Evolutionary conservation across 2,329 filamentous ascomycete species (phyloP).

Genomic region (Pleoardoris graminearum): DNA sequence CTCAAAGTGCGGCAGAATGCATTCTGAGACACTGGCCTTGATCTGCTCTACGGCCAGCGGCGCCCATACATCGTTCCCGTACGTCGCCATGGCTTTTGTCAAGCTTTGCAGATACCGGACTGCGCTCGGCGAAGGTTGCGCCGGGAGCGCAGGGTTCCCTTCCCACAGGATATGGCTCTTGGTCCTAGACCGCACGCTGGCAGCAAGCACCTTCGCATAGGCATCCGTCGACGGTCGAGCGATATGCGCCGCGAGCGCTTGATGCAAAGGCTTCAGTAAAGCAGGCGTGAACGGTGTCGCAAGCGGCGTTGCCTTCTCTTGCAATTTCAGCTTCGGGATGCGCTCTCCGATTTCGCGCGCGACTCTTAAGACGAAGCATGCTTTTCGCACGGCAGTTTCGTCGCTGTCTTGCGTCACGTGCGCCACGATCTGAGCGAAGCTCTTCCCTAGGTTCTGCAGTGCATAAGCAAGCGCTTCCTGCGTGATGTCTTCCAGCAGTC

Average conservation of each 20-base stretch:
- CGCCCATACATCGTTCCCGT: slow-evolving; percentile 82
- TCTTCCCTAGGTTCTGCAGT: slow-evolving; percentile 62
- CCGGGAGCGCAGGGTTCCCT: slow-evolving; percentile 71
- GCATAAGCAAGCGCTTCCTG: slow-evolving; percentile 60
- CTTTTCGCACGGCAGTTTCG: slow-evolving; percentile 47
- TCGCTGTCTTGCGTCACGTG: slow-evolving; percentile 50
- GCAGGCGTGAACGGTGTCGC: slow-evolving; percentile 46
- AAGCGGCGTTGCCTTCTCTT: slow-evolving; percentile 32
- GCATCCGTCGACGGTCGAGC: slow-evolving; percentile 52
- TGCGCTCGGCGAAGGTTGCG: slow-evolving; percentile 73
- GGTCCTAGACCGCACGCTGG: slow-evolving; percentile 54
- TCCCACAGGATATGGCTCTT: slow-evolving; percentile 77
- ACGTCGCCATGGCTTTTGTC: slow-evolving; percentile 66
- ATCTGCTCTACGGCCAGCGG: slow-evolving; percentile 64
- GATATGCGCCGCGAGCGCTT: slow-evolving; percentile 60
- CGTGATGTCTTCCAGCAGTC: slow-evolving; percentile 63
- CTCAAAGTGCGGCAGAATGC: slow-evolving; percentile 49
- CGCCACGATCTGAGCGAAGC: slow-evolving; percentile 57
- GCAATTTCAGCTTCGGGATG: slow-evolving; percentile 54
- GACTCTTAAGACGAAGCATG: slow-evolving; percentile 69
- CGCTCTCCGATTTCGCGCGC: slow-evolving; percentile 73
- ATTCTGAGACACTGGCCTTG: slow-evolving; percentile 60
- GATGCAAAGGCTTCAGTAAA: slow-evolving; percentile 67
- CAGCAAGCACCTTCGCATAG: slow-evolving; percentile 50
- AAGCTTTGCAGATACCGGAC: slow-evolving; percentile 74